A percentile compares a stretch with the other conserved stretches of the same genome.
Conservation (phyloP, 495 filamentous ascomycete species). For the Hypomontagnella submonticulosa region DNA sequence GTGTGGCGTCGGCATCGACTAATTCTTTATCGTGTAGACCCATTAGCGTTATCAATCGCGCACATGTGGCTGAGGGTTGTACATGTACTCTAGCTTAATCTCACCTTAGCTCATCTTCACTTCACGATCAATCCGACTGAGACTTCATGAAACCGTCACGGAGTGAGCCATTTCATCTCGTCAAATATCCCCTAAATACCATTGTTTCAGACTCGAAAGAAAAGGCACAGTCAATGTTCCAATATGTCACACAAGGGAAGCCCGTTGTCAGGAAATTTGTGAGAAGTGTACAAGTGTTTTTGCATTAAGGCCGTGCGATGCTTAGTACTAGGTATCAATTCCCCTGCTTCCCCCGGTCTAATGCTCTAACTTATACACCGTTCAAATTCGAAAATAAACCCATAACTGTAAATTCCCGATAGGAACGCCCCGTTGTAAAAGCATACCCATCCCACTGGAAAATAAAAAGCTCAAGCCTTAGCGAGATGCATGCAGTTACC, state of each 20-base stretch:
- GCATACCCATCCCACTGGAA: slow-evolving; percentile 6
- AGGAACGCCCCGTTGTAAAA: neutral
- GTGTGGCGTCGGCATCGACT: no score
- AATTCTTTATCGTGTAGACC: no score
- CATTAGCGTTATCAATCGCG: no score
- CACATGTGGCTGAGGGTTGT: no score
- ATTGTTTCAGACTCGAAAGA: slow-evolving; percentile 6
- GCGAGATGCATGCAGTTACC: slow-evolving; percentile 27
- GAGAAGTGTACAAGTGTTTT: neutral
- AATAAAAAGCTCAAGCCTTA: slow-evolving; percentile 21
- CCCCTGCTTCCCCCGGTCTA: slow-evolving; percentile 14
- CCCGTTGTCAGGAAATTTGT: no score
- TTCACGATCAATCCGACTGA: neutral
- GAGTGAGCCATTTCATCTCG: neutral
- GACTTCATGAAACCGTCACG: neutral
- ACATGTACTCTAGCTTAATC: neutral
- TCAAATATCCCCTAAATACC: neutral
- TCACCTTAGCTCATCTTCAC: neutral
- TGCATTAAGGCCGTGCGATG: neutral
- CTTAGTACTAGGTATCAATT: slow-evolving; percentile 20
- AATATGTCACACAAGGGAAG: neutral
- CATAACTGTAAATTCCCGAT: slow-evolving; percentile 17
- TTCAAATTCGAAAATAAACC: slow-evolving; percentile 8
- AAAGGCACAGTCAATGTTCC: neutral
- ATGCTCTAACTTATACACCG: slow-evolving; percentile 32